Base-by-base conservation (phyloP, 768 basidiomycete species). In the Psilocybe subaeruginosa region DNA sequence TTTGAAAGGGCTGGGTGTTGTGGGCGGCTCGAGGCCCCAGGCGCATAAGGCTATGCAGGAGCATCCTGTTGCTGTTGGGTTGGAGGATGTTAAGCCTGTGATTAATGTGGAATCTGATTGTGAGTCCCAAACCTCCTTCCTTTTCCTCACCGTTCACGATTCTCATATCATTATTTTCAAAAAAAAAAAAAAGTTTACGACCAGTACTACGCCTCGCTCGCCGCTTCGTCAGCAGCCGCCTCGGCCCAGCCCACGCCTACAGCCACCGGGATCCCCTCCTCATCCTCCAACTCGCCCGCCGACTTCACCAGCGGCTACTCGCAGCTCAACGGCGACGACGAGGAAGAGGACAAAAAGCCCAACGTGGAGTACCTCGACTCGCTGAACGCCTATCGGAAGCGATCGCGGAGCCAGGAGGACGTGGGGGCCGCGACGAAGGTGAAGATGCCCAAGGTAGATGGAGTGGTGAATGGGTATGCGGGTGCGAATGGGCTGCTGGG, bases 121-220 rank as follows among this genome's bases (percentile, higher is more conserved):
- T 92, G 65, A 68, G 90, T 76, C 23, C 23, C 2, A 23, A 23
- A 2, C 55, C 45, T 49, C 35, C 4, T 23, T 54, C 47, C 30
- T 16, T 12, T 2, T 53, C 1, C 8, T 35, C 4, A 35, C 33
- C 16, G 33, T 53, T 33, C 33, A 0, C 11, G 9, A 12, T 8
- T 37, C 31, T 50, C 2, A 53, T 53, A 16, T 14, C 8, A 57
- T 51, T 41, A 59, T n/a, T n/a, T n/a, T n/a, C n/a, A n/a, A n/a
- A n/a, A n/a, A 8, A 52, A 16, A 31, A 19, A 33, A 12, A 11
- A 19, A 93, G 91, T 89, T 69, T 93, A 87, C 67, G 92, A 92
- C 61, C 89, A 88, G 59, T 93, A 93, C 65, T 93, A 93, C 64
- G 91, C 92, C 23, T 88, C 87, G 11, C 76, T 93, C 45, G 89